phyloP scores from a whole-genome alignment of 352 stramenopile genomes.

The Globisporangium ultimum region DNA sequence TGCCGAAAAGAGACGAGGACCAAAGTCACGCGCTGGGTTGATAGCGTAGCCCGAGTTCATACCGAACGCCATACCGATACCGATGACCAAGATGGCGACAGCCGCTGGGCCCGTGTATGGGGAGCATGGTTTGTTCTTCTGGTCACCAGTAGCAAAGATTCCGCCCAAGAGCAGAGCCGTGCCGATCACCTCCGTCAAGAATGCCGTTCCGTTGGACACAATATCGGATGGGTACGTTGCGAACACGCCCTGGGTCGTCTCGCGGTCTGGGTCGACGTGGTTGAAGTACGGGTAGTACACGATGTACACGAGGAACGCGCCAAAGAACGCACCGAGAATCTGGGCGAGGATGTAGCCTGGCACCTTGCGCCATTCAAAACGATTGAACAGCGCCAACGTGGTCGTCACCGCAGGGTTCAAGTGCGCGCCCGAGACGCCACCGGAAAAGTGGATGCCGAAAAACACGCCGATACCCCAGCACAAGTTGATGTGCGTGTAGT shows the following conservation, averaged over 20 bases:
- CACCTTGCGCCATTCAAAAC: conserved; percentile 39
- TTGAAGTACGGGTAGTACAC: conserved; percentile 54
- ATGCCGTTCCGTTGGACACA: conserved; percentile 40
- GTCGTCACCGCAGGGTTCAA: conserved; percentile 57
- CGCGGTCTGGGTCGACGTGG: conserved; percentile 34
- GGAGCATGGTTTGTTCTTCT: conserved; percentile 47
- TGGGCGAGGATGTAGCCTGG: conserved; percentile 33
- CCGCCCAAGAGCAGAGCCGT: conserved; percentile 49
- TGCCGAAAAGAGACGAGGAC: conserved; percentile 33
- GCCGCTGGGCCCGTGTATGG: conserved; percentile 34
- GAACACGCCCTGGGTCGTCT: conserved; percentile 42
- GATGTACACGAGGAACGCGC: conserved; percentile 36
- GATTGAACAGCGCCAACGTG: conserved; percentile 43
- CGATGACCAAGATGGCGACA: conserved; percentile 47
- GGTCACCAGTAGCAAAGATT: conserved; percentile 50
- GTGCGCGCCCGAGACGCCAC: conserved; percentile 47
- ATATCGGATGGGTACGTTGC: conserved; percentile 43
- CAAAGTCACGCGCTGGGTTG: conserved; percentile 42
- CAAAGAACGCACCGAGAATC: conserved; percentile 42
- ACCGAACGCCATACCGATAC: conserved; percentile 68
- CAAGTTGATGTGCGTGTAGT: conserved; percentile 56
- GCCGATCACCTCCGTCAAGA: conserved; percentile 56
- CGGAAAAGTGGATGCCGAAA: conserved; percentile 50
- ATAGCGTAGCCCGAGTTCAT: conserved; percentile 65
- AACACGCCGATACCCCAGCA: conserved; percentile 63